Evolutionary conservation across 1,284 basidiomycete species (phyloP).

Genomic region (Fomitopsis palustris): DNA sequence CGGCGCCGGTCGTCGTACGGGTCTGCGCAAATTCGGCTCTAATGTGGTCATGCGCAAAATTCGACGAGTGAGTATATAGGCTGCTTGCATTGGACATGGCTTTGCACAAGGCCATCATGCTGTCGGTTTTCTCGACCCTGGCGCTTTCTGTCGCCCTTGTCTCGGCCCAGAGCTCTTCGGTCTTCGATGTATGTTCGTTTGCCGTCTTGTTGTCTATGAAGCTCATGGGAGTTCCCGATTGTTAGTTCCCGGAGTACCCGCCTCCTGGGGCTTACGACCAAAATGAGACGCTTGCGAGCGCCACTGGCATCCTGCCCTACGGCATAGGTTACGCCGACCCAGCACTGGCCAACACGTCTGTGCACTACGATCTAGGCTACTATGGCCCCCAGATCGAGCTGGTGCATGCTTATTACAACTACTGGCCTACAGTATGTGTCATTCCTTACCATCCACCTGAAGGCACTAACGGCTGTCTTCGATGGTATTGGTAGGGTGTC

Average conservation of each 20-base stretch:
- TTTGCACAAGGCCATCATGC: not conserved
- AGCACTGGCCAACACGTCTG: constrained; percentile 4
- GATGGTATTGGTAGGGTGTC: constrained; percentile 11
- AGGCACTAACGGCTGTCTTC: not conserved
- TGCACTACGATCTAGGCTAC: constrained; percentile 18
- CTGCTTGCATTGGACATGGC: not conserved
- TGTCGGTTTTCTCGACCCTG: not conserved
- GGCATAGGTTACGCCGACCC: constrained; percentile 8
- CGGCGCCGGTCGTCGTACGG: not conserved
- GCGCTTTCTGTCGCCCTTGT: not conserved
- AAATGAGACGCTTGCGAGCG: constrained; percentile 14
- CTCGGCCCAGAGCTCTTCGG: constrained; percentile 2
- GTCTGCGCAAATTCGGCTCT: not conserved
- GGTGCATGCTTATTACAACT: constrained; percentile 20
- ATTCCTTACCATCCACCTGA: not conserved
- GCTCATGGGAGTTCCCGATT: not conserved
- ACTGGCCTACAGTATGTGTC: constrained; percentile 18
- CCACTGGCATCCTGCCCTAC: constrained; percentile 9
- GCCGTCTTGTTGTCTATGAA: not conserved
- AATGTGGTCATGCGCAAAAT: not conserved
- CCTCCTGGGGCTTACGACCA: constrained; percentile 16
- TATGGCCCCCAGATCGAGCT: constrained; percentile 18
- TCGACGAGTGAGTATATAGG: not conserved
- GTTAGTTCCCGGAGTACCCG: constrained; percentile 19
- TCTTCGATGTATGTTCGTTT: constrained; percentile 7